These are phyloP conservation scores for Yarrowia sp. DNA, from an alignment of 805 yeast genomes.

Conservation along the genomic window DNA sequence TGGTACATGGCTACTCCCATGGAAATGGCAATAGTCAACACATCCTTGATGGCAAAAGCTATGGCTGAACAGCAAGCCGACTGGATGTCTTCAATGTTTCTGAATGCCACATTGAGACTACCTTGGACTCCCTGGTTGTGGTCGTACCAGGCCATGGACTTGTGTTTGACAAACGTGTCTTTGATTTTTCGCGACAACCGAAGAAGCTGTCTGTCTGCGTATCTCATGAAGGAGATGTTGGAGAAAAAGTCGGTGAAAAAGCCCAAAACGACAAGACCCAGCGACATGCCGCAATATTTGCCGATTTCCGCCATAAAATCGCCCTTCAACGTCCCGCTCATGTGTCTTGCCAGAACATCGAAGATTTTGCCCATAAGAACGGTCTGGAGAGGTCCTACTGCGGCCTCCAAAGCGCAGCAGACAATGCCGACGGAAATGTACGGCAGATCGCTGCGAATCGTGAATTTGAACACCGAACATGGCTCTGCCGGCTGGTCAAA, in stretches of 20 bases:
- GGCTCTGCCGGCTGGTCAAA: conserved; percentile 10
- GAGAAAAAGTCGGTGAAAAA: conserved; percentile 54
- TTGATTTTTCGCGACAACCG: conserved; percentile 58
- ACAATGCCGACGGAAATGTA: not conserved
- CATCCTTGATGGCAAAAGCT: conserved; percentile 62
- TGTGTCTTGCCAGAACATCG: conserved; percentile 48
- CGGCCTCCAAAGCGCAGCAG: conserved; percentile 2
- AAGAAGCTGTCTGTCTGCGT: conserved; percentile 75
- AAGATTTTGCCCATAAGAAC: conserved; percentile 73
- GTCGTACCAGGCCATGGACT: conserved; percentile 70
- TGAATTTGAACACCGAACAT: conserved; percentile 29
- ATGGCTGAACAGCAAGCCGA: conserved; percentile 70
- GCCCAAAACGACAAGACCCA: conserved; percentile 57
- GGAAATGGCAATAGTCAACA: conserved; percentile 58
- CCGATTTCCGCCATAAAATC: conserved; percentile 50
- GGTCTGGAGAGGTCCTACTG: conserved; percentile 49
- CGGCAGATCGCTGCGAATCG: not conserved
- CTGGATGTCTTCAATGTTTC: conserved; percentile 78
- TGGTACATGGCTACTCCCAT: conserved; percentile 71
- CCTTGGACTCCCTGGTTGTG: conserved; percentile 63
- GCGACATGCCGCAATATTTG: conserved; percentile 50
- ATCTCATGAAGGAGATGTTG: conserved; percentile 68
- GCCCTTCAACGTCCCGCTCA: conserved; percentile 50
- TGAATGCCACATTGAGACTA: conserved; percentile 60
- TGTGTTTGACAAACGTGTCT: conserved; percentile 55